Evolutionary conservation across 2,329 filamentous ascomycete genomes (phyloP).

Genomic region (Aureobasidium lini): DNA sequence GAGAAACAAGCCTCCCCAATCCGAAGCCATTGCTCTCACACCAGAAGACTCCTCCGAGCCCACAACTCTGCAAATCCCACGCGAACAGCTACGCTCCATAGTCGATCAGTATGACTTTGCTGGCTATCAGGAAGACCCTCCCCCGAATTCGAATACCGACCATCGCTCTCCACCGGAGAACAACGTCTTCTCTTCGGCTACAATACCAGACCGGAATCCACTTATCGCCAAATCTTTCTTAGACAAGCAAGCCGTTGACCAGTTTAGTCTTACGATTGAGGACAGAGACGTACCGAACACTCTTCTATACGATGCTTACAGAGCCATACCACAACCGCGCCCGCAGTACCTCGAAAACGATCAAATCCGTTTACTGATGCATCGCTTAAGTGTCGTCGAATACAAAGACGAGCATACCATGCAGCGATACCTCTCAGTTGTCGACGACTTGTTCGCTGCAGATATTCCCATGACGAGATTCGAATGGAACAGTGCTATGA

Average conservation of each 20-base stretch:
- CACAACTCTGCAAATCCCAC: conserved; percentile 23
- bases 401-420: conserved; percentile 47
- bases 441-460: conserved; percentile 75
- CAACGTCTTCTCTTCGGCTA: neutral
- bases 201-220: neutral
- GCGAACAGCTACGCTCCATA: conserved; percentile 39
- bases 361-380: conserved; percentile 58
- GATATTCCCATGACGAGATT: conserved; percentile 57
- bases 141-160: neutral
- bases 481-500: conserved; percentile 81
- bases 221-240: neutral
- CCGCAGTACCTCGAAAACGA: conserved; percentile 42
- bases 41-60: neutral
- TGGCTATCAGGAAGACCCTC: neutral
- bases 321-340: conserved; percentile 45
- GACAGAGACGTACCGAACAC: neutral
- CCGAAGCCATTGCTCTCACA: neutral
- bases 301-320: conserved; percentile 47
- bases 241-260: conserved; percentile 1
- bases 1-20: neutral
- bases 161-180: neutral
- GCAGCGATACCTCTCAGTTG: conserved; percentile 73
- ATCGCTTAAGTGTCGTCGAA: conserved; percentile 58
- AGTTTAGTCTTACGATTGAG: neutral
- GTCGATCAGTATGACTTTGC: conserved; percentile 31